Conservation (phyloP, 2,329 filamentous ascomycete genomes). For the Hymenoscyphus repandus region DNA sequence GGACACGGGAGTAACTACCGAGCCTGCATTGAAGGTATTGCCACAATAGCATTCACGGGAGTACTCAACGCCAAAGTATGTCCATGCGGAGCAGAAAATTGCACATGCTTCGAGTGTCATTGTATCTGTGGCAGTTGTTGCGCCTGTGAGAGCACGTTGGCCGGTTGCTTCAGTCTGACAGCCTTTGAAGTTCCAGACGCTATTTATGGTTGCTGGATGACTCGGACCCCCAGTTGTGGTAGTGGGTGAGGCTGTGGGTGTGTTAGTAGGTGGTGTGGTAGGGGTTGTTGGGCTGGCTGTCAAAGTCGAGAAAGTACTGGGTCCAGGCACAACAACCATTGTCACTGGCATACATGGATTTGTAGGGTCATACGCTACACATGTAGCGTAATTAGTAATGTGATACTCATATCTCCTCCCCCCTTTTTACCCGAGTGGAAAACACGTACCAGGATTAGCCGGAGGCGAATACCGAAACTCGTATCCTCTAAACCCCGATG, state of each 20-base stretch:
- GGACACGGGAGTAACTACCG: neutral
- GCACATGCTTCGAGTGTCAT: conserved; percentile 5
- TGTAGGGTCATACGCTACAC: conserved; percentile 1
- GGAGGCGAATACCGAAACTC: conserved; percentile 41
- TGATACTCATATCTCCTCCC: too few relatives aligned
- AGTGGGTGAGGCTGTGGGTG: neutral
- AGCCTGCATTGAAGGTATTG: neutral
- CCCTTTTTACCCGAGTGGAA: too few relatives aligned
- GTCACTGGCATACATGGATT: conserved; percentile 7
- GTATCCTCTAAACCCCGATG: conserved; percentile 29
- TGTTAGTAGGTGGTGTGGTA: too few relatives aligned
- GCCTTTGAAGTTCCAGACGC: conserved; percentile 10
- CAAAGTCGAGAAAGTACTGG: conserved; percentile 4
- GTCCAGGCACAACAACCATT: conserved; percentile 10
- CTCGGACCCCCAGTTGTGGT: neutral
- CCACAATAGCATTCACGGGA: conserved; percentile 5
- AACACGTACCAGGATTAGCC: conserved; percentile 33
- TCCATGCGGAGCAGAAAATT: neutral
- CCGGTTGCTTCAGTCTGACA: conserved; percentile 26
- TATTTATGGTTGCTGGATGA: neutral
- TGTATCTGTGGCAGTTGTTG: neutral
- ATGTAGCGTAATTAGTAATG: neutral
- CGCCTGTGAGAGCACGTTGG: conserved; percentile 16
- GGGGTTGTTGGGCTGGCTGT: too few relatives aligned
- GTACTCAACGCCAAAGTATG: conserved; percentile 8